A percentile compares a stretch with the other conserved stretches of the same genome.
Conservation (phyloP, 495 filamentous ascomycete genomes). For the Daldinia bambusicola region DNA sequence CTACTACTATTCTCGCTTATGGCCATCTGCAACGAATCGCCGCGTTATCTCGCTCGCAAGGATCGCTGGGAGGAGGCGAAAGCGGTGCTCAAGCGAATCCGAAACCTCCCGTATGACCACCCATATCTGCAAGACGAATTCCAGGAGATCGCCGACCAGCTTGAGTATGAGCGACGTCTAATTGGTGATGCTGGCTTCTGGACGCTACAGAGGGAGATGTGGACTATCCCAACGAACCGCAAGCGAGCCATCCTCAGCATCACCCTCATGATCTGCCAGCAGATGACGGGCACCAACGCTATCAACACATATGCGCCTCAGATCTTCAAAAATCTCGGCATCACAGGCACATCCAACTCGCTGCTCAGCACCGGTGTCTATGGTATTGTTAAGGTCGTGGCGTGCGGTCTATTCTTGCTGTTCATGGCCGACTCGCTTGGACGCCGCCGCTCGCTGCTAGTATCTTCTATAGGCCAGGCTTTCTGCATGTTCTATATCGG, state of each 20-base stretch:
- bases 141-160: slow-evolving; percentile 70
- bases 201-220: slow-evolving; percentile 77
- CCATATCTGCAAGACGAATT: slow-evolving; percentile 74
- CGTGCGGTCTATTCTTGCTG: slow-evolving; percentile 69
- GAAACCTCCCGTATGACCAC: slow-evolving; percentile 66
- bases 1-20: slow-evolving; percentile 66
- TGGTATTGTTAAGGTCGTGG: slow-evolving; percentile 68
- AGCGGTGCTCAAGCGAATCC: slow-evolving; percentile 63
- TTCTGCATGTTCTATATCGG: slow-evolving; percentile 84
- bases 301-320: slow-evolving; percentile 77
- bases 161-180: slow-evolving; percentile 75
- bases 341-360: slow-evolving; percentile 59
- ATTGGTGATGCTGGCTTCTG: slow-evolving; percentile 69
- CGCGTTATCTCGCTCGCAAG: slow-evolving; percentile 74
- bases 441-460: slow-evolving; percentile 74
- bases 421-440: slow-evolving; percentile 79
- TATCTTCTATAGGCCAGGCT: slow-evolving; percentile 75
- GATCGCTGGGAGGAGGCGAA: slow-evolving; percentile 77
- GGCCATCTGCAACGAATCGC: slow-evolving; percentile 72
- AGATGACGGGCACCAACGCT: slow-evolving; percentile 73
- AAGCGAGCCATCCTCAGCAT: slow-evolving; percentile 69
- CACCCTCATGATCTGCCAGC: slow-evolving; percentile 76
- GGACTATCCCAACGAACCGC: slow-evolving; percentile 71
- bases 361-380: slow-evolving; percentile 74
- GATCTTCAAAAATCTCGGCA: slow-evolving; percentile 72